These are phyloP conservation scores for Wickerhamia fluorescens DNA, from an alignment of 805 yeast species.

Conservation along the genomic window DNA sequence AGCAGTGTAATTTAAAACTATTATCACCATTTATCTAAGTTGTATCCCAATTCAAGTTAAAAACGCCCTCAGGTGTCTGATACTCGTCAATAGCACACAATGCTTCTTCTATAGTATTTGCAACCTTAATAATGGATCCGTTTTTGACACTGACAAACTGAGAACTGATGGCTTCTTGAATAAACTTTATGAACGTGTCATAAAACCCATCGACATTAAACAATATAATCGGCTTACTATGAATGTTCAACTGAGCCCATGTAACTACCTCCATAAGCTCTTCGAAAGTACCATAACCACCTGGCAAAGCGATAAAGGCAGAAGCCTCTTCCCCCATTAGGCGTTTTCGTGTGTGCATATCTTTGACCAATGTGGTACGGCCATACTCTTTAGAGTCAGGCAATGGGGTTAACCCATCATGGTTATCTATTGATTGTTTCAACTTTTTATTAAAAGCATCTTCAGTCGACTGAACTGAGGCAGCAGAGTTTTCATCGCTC, in stretches of 20 bases:
- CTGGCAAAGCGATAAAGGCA: conserved; percentile 86
- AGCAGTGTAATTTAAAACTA: too few relatives aligned
- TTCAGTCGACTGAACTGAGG: too few relatives aligned
- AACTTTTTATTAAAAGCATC: conserved; percentile 41
- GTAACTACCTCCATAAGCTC: conserved; percentile 87
- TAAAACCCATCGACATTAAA: conserved; percentile 77
- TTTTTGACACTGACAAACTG: conserved; percentile 68
- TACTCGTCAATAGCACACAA: conserved; percentile 54
- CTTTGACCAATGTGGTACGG: conserved; percentile 70
- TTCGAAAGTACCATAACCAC: conserved; percentile 87
- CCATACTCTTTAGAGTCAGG: conserved; percentile 60
- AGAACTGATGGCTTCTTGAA: conserved; percentile 48
- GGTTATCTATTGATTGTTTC: conserved; percentile 49
- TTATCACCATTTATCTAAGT: conserved; percentile 2
- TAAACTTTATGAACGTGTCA: conserved; percentile 58
- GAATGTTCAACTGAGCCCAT: conserved; percentile 87
- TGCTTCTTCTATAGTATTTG: conserved; percentile 63
- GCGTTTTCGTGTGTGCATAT: conserved; percentile 85
- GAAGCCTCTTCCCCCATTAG: conserved; percentile 83
- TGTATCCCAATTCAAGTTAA: conserved; percentile 59
- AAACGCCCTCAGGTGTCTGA: conserved; percentile 64
- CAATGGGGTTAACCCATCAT: conserved; percentile 59
- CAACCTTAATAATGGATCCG: conserved; percentile 63
- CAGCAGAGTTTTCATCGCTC: conserved; percentile 1
- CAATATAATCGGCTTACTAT: conserved; percentile 70